phyloP scores from a whole-genome alignment of 192 early-diverging fungal species.

The Linnemannia schmuckeri region DNA sequence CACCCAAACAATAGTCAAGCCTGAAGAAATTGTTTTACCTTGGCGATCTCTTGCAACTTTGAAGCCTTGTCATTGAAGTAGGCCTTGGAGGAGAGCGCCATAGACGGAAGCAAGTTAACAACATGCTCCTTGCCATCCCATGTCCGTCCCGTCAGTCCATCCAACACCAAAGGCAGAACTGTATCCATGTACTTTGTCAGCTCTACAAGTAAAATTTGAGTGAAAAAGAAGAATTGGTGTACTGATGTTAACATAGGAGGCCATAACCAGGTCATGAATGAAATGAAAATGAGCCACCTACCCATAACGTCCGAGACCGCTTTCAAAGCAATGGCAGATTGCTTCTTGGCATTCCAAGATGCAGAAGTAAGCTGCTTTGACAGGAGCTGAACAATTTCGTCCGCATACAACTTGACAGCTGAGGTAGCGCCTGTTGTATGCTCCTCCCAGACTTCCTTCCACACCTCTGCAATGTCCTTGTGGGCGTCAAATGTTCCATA shows the following conservation, averaged over 20 bases:
- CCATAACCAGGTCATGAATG: background rate
- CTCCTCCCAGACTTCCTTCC: conserved; percentile 85
- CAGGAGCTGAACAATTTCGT: conserved; percentile 72
- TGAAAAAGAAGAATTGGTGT: background rate
- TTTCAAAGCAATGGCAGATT: conserved; percentile 75
- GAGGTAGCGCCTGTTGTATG: conserved; percentile 69
- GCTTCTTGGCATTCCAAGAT: conserved; percentile 85
- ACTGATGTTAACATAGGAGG: too few relatives aligned
- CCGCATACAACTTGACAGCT: conserved; percentile 72
- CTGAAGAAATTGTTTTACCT: conserved; percentile 23
- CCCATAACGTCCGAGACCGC: conserved; percentile 65
- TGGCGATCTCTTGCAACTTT: conserved; percentile 60
- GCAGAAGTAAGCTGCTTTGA: conserved; percentile 68
- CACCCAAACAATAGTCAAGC: background rate
- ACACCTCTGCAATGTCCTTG: conserved; percentile 67
- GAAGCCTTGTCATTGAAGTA: conserved; percentile 55
- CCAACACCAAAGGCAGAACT: conserved; percentile 72
- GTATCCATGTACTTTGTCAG: conserved; percentile 60
- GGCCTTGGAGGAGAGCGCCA: conserved; percentile 66
- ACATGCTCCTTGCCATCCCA: conserved; percentile 89
- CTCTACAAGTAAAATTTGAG: conserved; percentile 12
- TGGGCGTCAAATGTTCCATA: conserved; percentile 76
- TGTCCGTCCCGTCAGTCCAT: conserved; percentile 75
- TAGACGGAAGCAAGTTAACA: conserved; percentile 69
- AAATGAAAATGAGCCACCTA: background rate